These are phyloP conservation scores for Macrophomina tecta DNA, from an alignment of 2,329 filamentous ascomycete species.

Conservation along the genomic window DNA sequence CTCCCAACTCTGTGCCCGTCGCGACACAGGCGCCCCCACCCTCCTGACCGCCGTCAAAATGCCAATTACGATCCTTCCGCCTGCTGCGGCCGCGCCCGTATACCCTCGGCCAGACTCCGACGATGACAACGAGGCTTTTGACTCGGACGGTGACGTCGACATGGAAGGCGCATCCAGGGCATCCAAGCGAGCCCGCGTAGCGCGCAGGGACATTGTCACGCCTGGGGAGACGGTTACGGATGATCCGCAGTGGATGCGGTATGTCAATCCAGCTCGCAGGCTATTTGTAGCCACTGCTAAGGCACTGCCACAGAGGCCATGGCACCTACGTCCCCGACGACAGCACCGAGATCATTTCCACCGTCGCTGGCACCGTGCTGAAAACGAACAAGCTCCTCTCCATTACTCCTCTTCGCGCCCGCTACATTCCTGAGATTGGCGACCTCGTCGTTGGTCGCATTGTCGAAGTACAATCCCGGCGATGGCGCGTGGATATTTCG, in stretches of 20 bases:
- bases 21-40: neutral
- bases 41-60: constrained; percentile 44
- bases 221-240: constrained; percentile 87
- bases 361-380: constrained; percentile 86
- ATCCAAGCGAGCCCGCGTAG: constrained; percentile 46
- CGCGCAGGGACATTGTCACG: constrained; percentile 70
- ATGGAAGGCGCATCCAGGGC: constrained; percentile 54
- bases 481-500: constrained; percentile 95
- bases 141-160: constrained; percentile 57
- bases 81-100: constrained; percentile 47
- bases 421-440: constrained; percentile 95
- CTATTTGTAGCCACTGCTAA: constrained; percentile 31
- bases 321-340: constrained; percentile 77
- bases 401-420: constrained; percentile 84
- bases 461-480: constrained; percentile 87
- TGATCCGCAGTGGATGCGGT: constrained; percentile 91
- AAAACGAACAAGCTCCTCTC: constrained; percentile 98
- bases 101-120: constrained; percentile 37
- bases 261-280: neutral
- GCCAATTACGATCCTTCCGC: constrained; percentile 66
- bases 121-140: constrained; percentile 41
- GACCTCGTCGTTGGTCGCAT: constrained; percentile 94
- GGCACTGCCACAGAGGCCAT: constrained; percentile 71
- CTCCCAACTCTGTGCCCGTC: neutral
- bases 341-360: constrained; percentile 77